Conservation (phyloP, 176 grass and related monocot species). For the Zizania latifolia region DNA sequence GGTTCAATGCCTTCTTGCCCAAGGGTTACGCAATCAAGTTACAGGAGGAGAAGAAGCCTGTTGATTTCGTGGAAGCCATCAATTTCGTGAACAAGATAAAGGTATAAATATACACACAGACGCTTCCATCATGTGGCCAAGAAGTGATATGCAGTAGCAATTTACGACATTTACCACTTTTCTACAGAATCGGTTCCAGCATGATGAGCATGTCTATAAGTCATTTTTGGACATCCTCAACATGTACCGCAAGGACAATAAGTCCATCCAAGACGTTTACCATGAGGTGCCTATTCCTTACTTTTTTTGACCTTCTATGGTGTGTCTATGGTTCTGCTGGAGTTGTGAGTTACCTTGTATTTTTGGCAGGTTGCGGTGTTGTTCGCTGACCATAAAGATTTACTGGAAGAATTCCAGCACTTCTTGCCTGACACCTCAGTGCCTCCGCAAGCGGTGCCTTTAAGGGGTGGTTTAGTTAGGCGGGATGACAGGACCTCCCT, state of each 20-base stretch:
- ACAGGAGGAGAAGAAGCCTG: constrained; percentile 65
- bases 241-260: constrained; percentile 62
- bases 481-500: constrained; percentile 42
- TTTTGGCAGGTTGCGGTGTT: constrained; percentile 50
- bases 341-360: background rate
- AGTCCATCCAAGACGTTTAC: constrained; percentile 64
- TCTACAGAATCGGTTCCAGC: constrained; percentile 53
- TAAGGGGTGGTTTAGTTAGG: constrained; percentile 26
- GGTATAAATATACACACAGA: no score
- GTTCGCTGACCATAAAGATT: constrained; percentile 52
- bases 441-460: constrained; percentile 8
- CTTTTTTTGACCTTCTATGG: background rate
- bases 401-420: constrained; percentile 68
- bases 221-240: constrained; percentile 70
- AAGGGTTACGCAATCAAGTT: constrained; percentile 72
- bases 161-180: no score
- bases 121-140: no score
- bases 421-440: constrained; percentile 60
- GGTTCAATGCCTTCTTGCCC: constrained; percentile 81
- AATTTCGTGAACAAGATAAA: constrained; percentile 86
- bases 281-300: constrained; percentile 39
- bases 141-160: no score
- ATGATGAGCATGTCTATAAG: constrained; percentile 70
- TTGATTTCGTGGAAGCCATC: constrained; percentile 74
- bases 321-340: background rate